These are phyloP conservation scores for Agaricus sinodeliciosus DNA, from an alignment of 768 basidiomycete species.

Conservation along the genomic window DNA sequence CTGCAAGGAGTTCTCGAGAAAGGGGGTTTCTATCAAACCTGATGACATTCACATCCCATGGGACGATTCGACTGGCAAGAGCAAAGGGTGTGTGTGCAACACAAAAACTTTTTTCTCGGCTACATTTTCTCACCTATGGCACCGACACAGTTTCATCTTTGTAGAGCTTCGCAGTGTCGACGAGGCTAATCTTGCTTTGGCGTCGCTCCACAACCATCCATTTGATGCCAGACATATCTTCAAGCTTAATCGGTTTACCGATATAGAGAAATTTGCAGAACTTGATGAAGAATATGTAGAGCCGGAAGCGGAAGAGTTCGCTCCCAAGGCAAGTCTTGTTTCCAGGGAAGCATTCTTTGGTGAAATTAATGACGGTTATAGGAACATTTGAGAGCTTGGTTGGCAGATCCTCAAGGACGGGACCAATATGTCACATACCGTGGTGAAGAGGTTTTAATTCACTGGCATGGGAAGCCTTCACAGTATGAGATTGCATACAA, in stretches of 20 bases:
- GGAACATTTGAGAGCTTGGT: constrained; percentile 96
- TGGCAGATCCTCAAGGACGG: constrained; percentile 85
- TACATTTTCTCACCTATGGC: constrained; percentile 6
- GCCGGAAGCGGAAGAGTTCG: constrained; percentile 67
- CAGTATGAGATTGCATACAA: constrained; percentile 78
- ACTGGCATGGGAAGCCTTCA: constrained; percentile 91
- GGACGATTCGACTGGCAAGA: constrained; percentile 76
- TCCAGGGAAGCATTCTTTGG: not conserved
- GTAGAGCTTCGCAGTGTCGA: constrained; percentile 68
- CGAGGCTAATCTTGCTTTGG: constrained; percentile 63
- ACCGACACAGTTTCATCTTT: constrained; percentile 64
- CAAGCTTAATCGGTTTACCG: constrained; percentile 79
- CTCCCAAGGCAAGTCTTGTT: constrained; percentile 50
- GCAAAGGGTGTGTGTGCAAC: constrained; percentile 70
- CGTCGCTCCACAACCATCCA: constrained; percentile 64
- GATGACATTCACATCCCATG: constrained; percentile 85
- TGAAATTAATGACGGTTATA: constrained; percentile 24
- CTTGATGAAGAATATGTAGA: constrained; percentile 77
- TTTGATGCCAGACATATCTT: constrained; percentile 89
- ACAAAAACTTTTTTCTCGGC: not conserved
- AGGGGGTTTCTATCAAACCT: constrained; percentile 68
- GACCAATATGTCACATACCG: constrained; percentile 96
- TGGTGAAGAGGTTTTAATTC: constrained; percentile 83
- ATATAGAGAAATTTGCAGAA: constrained; percentile 77
- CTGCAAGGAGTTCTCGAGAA: constrained; percentile 76